A percentile compares a stretch with the other conserved stretches of the same genome.
These are phyloP conservation scores for Rubroshorea leprosula DNA, from an alignment of 345 rosid species.

Conservation along the genomic window DNA sequence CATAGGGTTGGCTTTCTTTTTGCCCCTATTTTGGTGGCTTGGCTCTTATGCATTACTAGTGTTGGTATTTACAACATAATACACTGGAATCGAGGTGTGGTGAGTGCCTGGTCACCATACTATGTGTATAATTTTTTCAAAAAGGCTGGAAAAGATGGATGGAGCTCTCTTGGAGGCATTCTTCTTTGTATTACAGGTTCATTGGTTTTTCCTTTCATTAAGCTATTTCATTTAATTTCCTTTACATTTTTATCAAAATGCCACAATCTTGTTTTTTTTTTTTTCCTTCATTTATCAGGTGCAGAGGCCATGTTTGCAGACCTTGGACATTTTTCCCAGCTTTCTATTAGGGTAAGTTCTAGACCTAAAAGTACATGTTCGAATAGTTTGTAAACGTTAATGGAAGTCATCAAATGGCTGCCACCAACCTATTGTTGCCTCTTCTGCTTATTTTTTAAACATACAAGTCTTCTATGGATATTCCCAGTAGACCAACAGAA, in stretches of 20 bases:
- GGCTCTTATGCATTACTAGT: slow-evolving; percentile 41
- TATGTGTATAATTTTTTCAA: slow-evolving; percentile 30
- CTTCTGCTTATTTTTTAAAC: not conserved
- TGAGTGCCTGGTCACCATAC: slow-evolving; percentile 34
- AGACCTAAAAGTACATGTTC: not conserved
- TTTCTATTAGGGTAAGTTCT: slow-evolving; percentile 28
- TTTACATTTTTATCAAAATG: too few species aligned
- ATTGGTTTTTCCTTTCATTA: not conserved
- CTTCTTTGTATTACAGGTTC: slow-evolving; percentile 40
- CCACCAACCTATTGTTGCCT: not conserved
- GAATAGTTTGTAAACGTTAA: too few species aligned
- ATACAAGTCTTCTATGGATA: not conserved
- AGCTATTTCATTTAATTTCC: too few species aligned
- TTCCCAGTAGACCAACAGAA: too few species aligned
- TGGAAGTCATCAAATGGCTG: not conserved
- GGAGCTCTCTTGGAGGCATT: slow-evolving; percentile 41
- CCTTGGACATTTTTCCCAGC: slow-evolving; percentile 36
- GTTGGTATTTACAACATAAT: slow-evolving; percentile 41
- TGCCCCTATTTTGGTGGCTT: slow-evolving; percentile 38
- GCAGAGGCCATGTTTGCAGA: slow-evolving; percentile 43
- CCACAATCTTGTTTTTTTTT: not conserved
- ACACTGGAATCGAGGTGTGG: slow-evolving; percentile 34
- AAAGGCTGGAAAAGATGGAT: slow-evolving; percentile 33
- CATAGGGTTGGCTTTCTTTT: slow-evolving; percentile 40
- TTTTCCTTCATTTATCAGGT: slow-evolving; percentile 20